Base-by-base conservation (phyloP, 345 rosid genomes). In the Adansonia digitata region DNA sequence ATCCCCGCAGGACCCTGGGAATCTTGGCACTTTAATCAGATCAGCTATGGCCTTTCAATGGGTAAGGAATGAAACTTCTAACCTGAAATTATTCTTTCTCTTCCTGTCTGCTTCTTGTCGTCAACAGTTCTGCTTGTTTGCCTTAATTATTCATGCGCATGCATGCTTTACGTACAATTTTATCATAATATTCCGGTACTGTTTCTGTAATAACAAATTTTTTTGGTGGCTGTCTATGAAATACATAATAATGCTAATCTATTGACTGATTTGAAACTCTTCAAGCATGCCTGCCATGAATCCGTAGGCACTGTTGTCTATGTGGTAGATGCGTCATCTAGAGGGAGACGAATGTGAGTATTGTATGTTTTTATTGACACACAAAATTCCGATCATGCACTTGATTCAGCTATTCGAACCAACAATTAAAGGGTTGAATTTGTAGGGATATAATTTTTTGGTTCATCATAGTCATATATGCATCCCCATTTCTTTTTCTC, bases 11-110 rank as follows among this genome's bases (percentile, higher is more conserved):
- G 98, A 94, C 73, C 97, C 94, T 2, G 98, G 98, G 72, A 94
- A 94, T 82, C 93, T 94, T 2, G 98, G 98, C 12, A 89, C 98
- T 22, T 79, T 92, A 76, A 82, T 94, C 65, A 88, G 98, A 84
- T 90, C 98, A 66, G 95, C 97, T 71, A 84, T 88, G 77, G 97
- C 97, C 42, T 94, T 94, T 84, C 83, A 81, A 64, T 94, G 98
- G 97, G 98, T 92, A 84, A 89, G 86, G 52, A 75, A 71, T 74
- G 63, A 15, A 53, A 7, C 48, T 39, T 24, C 22, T 29, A 26
- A 64, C 26, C 64, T 55, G 22, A 63, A 11, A 48, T 48, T n/a
- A 6, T 10, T n/a, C 10, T 62, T 34, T 34, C 39, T 43, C 49
- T 35, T 7, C 46, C 18, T 18, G 27, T 46, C 69, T 73, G 27